Conservation (phyloP, 1,284 basidiomycete species). For the Wolfiporia cocos region DNA sequence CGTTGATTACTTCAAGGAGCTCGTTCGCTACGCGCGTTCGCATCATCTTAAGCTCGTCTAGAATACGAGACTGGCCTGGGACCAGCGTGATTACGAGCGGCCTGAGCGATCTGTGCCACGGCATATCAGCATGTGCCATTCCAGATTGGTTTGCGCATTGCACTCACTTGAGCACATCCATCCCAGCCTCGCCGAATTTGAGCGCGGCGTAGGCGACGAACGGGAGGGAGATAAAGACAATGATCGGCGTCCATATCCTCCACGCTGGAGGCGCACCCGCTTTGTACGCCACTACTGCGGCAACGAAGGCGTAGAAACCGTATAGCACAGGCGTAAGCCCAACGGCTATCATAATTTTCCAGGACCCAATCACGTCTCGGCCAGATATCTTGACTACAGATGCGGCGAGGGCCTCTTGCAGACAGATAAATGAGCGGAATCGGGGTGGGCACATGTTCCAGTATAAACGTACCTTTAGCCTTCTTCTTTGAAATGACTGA, state of each 20-base stretch:
- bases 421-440: not conserved
- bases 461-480: constrained; percentile 76
- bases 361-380: constrained; percentile 95
- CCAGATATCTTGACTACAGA: constrained; percentile 96
- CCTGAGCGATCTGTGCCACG: constrained; percentile 68
- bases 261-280: constrained; percentile 60
- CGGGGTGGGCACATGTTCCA: not conserved
- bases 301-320: constrained; percentile 75
- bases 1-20: constrained; percentile 84
- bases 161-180: constrained; percentile 93
- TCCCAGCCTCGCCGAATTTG: constrained; percentile 98
- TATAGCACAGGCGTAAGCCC: constrained; percentile 90
- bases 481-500: constrained; percentile 87
- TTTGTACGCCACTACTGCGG: constrained; percentile 72
- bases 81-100: constrained; percentile 90
- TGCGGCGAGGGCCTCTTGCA: constrained; percentile 89
- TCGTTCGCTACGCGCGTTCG: constrained; percentile 81
- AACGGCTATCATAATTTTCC: constrained; percentile 96
- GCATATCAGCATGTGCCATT: not conserved
- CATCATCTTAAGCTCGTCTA: constrained; percentile 78
- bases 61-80: constrained; percentile 85
- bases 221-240: constrained; percentile 76
- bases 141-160: constrained; percentile 19
- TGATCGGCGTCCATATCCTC: constrained; percentile 75
- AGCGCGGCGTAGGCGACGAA: constrained; percentile 92